Conservation (phyloP, 371 early-diverging fungal genomes). For the Mortierella sp. region DNA sequence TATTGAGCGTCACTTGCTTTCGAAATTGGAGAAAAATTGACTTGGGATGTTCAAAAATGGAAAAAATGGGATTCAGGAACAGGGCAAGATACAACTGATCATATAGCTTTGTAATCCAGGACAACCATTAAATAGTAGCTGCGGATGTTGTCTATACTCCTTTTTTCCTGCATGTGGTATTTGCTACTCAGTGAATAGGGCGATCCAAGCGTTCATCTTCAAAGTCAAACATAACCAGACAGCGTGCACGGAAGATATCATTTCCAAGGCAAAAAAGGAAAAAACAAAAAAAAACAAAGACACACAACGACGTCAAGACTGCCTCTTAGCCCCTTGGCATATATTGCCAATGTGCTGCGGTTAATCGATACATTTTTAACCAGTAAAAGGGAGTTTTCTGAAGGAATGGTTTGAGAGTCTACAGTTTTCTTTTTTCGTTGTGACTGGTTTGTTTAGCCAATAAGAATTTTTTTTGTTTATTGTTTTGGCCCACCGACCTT, state of each 20-base stretch:
- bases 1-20: neutral
- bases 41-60: too few species aligned
- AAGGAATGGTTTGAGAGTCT: too few species aligned
- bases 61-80: too few species aligned
- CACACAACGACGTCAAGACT: neutral
- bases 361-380: neutral
- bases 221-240: neutral
- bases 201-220: neutral
- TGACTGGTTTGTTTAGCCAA: conserved; percentile 7
- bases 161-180: neutral
- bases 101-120: too few species aligned
- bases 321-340: neutral
- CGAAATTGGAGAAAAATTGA: neutral
- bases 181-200: neutral
- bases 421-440: too few species aligned
- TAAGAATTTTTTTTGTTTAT: conserved; percentile 21
- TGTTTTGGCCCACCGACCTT: conserved; percentile 4
- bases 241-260: neutral
- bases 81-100: too few species aligned
- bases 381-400: too few species aligned
- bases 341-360: neutral
- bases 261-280: neutral
- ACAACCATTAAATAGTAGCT: too few species aligned
- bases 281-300: neutral
- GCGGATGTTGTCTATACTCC: too few species aligned